Evolutionary conservation across 2,329 filamentous ascomycete genomes (phyloP).

Genomic region (Trichoderma harzianum): DNA sequence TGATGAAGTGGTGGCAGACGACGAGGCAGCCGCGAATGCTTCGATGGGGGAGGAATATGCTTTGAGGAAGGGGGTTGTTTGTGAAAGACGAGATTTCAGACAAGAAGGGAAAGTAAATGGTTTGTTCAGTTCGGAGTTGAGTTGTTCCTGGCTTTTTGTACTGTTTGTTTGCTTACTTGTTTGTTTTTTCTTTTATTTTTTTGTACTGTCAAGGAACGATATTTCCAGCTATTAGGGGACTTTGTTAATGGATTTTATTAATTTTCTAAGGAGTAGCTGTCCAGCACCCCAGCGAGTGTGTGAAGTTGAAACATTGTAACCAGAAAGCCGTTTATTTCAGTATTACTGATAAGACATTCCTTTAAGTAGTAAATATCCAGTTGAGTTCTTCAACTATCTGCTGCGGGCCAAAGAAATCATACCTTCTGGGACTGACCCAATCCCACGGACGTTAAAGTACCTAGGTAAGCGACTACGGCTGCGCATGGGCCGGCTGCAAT

Average conservation of each 20-base stretch:
- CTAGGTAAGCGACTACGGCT: not conserved
- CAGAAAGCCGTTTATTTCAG: not conserved
- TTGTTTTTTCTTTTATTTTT: not conserved
- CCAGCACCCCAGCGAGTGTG: not conserved
- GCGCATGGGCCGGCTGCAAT: not conserved
- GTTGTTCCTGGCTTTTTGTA: not conserved
- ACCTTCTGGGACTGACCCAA: no score
- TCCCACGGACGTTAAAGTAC: not conserved
- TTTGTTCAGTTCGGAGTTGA: not conserved
- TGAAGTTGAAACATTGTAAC: not conserved
- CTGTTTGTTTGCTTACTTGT: not conserved
- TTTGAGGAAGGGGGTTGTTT: not conserved
- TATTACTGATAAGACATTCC: not conserved
- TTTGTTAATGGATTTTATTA: not conserved
- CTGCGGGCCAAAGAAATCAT: no score
- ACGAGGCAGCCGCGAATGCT: slow-evolving; percentile 3
- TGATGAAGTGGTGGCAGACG: not conserved
- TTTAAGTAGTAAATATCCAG: not conserved
- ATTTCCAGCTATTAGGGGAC: not conserved
- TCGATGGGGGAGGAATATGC: slow-evolving; percentile 1
- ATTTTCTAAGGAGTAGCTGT: not conserved
- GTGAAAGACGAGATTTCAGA: no score
- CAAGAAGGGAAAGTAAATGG: not conserved
- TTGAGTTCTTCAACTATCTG: not conserved
- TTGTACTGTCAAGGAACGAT: not conserved